phyloP scores from a whole-genome alignment of 306 rosid genomes.

The Castanopsis chinensis region DNA sequence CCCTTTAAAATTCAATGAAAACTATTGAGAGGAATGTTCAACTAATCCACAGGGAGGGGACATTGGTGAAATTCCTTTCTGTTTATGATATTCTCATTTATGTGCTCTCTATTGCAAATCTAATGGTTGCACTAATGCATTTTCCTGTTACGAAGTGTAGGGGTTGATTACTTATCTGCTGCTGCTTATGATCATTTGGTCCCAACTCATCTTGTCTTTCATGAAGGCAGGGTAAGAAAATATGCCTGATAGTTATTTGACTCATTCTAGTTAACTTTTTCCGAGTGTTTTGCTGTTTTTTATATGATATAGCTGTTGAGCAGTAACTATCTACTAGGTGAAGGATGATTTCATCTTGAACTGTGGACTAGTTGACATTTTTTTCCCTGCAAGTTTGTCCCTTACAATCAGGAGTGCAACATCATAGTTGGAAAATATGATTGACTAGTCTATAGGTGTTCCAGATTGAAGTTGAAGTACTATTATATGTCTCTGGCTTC shows the following conservation, averaged over 20 bases:
- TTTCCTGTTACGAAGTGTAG: slow-evolving; percentile 16
- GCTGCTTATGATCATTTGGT: slow-evolving; percentile 47
- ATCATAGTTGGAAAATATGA: neutral
- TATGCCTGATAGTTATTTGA: neutral
- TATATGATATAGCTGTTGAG: neutral
- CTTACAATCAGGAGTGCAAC: neutral
- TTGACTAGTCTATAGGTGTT: neutral
- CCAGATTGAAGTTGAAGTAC: neutral
- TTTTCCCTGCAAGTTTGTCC: neutral
- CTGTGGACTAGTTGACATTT: neutral
- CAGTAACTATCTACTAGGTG: neutral
- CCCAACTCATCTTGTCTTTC: slow-evolving; percentile 42
- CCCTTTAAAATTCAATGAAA: too few species aligned
- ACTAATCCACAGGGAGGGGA: neutral
- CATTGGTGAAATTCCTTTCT: neutral
- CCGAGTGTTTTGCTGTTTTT: neutral
- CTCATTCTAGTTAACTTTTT: neutral
- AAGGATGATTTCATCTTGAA: too few species aligned
- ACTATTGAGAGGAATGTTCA: too few species aligned
- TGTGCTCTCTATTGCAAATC: neutral
- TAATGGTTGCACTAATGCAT: neutral
- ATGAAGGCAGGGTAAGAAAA: slow-evolving; percentile 45
- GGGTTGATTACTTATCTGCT: slow-evolving; percentile 55
- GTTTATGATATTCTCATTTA: neutral
- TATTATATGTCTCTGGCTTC: neutral